These are phyloP conservation scores for Myxozyma sirexii DNA, from an alignment of 805 yeast genomes.

Conservation along the genomic window DNA sequence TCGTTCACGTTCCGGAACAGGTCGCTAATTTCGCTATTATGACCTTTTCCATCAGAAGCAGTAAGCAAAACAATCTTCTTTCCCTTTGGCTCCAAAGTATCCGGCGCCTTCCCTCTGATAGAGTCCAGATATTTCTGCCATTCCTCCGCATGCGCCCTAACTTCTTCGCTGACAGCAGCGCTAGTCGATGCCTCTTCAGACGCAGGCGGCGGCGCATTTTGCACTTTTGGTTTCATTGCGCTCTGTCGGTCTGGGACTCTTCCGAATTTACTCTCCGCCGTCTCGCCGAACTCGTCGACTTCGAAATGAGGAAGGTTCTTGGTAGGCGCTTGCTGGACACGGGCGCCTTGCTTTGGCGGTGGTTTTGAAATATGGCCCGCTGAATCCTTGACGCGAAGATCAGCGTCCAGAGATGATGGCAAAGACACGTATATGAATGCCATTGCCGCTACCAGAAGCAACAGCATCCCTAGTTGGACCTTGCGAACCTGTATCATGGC, in stretches of 20 bases:
- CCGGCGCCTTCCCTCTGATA: constrained; percentile 9
- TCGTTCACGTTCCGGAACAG: constrained; percentile 28
- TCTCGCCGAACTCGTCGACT: constrained; percentile 14
- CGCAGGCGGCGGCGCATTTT: background rate
- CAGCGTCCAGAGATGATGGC: constrained; percentile 2
- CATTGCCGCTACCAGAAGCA: background rate
- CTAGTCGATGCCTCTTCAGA: background rate
- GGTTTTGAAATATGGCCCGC: background rate
- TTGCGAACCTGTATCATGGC: background rate
- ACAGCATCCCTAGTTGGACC: background rate
- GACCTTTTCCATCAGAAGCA: constrained; percentile 37
- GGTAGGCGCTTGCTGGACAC: constrained; percentile 4
- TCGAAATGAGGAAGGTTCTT: background rate
- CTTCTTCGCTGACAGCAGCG: background rate
- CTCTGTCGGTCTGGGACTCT: background rate
- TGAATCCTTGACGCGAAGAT: background rate
- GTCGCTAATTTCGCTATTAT: constrained; percentile 22
- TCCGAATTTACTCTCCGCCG: constrained; percentile 13
- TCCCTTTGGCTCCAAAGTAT: constrained; percentile 26
- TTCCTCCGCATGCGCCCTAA: background rate
- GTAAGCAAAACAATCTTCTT: constrained; percentile 34
- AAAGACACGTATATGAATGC: background rate
- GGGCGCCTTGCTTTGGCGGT: background rate
- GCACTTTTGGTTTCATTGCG: background rate
- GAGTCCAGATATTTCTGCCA: background rate